Conservation (phyloP, 306 rosid genomes). For the Rubus idaeus region DNA sequence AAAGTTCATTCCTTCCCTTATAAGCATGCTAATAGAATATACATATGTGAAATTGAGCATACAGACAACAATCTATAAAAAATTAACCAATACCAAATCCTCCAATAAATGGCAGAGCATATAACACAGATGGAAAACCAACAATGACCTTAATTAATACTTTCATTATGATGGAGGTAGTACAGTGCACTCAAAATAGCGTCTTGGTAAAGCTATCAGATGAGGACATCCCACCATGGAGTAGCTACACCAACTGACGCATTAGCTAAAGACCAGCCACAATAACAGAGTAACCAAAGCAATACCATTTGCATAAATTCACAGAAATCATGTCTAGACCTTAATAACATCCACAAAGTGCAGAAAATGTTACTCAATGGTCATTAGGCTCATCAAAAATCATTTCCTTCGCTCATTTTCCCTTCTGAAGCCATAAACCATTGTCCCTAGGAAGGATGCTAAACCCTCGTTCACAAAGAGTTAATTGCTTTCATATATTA, state of each 20-base stretch:
- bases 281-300: neutral
- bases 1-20: slow-evolving; percentile 40
- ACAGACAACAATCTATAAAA: neutral
- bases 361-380: neutral
- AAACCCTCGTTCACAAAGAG: too few relatives aligned
- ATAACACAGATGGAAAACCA: neutral
- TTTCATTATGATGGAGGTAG: neutral
- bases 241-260: neutral
- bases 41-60: neutral
- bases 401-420: neutral
- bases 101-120: neutral
- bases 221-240: neutral
- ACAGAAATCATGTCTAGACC: neutral
- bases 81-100: neutral
- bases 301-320: neutral
- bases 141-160: neutral
- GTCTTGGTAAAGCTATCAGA: neutral
- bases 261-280: neutral
- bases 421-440: neutral
- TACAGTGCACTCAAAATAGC: neutral
- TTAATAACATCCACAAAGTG: neutral
- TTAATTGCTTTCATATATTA: neutral
- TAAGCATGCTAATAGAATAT: slow-evolving; percentile 6
- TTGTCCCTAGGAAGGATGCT: neutral
- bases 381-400: neutral